Base-by-base conservation (phyloP, 306 rosid species). In the Chamaecrista fasciculata region DNA sequence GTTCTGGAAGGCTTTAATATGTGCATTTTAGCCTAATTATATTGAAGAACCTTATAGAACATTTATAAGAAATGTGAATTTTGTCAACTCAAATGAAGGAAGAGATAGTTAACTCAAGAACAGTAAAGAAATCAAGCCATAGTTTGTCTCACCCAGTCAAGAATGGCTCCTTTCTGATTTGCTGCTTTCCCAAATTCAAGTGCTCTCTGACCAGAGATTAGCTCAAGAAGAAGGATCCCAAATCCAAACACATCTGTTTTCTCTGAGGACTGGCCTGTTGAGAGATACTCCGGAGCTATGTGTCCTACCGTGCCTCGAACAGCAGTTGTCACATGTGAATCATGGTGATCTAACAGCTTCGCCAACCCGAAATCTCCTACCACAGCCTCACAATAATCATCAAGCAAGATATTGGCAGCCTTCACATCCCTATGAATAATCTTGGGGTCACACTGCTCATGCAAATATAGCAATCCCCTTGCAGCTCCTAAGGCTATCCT, bases 251-350 rank as follows among this genome's bases (percentile, higher is more conserved):
- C 99, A 79, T 94, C 99, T 28, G 97, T 94, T 72, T 94, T 94
- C 89, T 94, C 96, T 7, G 99, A 94, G 73, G 99, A 94, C 66
- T 94, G 99, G 11, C 99, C 99, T 11, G 97, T 94, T 62, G 99
- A 94, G 59, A 94, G 92, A 79, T 94, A 94, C 76, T 94, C 99
- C 0, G 99, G 99, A 8, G 99, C 99, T 73, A 94, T 94, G 67
- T 94, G 99, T 14, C 99, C 97, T 11, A 94, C 99, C 0, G 99
- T 94, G 12, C 99, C 99, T 79, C 99, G 84, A 26, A 94, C 99
- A 0, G 99, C 99, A 12, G 99, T 94, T 61, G 99, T 91, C 49
- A 94, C 96, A 51, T 94, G 99, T 10, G 99, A 94, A 55, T 94
- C 99, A 42, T 74, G 83, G 84, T 94, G 99, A 76, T 94, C 96